phyloP scores from a whole-genome alignment of 1,139 yeast species.

The Sugiyamaella novakii region DNA sequence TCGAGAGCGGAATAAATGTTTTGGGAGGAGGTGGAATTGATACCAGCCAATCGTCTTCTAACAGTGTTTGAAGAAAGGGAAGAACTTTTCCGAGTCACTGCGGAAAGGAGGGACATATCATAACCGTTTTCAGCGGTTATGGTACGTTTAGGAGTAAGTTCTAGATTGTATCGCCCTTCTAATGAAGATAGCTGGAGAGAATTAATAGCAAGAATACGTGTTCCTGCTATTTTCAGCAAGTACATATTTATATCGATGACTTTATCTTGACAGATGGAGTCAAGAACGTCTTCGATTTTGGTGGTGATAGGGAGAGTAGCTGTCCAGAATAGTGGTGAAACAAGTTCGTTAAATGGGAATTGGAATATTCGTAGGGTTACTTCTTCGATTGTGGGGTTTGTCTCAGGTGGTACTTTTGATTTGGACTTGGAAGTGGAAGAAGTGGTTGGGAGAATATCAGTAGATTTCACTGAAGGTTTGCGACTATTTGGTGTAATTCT shows the following conservation, averaged over 20 bases:
- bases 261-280: constrained; percentile 40
- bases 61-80: not conserved
- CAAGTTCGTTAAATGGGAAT: constrained; percentile 42
- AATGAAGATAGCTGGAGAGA: constrained; percentile 28
- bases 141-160: constrained; percentile 38
- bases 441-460: constrained; percentile 6
- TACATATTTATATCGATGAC: constrained; percentile 41
- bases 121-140: constrained; percentile 38
- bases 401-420: constrained; percentile 10
- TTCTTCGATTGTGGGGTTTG: constrained; percentile 18
- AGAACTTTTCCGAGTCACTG: not conserved
- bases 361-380: constrained; percentile 35
- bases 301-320: constrained; percentile 28
- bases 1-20: constrained; percentile 16
- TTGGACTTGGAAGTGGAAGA: constrained; percentile 5
- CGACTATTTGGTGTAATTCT: constrained; percentile 39
- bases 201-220: constrained; percentile 28
- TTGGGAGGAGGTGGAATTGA: not conserved
- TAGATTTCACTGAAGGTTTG: constrained; percentile 3
- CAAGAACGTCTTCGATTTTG: constrained; percentile 36
- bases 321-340: constrained; percentile 40
- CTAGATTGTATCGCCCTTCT: constrained; percentile 34
- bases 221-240: constrained; percentile 41
- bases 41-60: constrained; percentile 20
- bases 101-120: constrained; percentile 19